Conservation (phyloP, 2,329 filamentous ascomycete genomes). For the Trichoderma endophyticum region DNA sequence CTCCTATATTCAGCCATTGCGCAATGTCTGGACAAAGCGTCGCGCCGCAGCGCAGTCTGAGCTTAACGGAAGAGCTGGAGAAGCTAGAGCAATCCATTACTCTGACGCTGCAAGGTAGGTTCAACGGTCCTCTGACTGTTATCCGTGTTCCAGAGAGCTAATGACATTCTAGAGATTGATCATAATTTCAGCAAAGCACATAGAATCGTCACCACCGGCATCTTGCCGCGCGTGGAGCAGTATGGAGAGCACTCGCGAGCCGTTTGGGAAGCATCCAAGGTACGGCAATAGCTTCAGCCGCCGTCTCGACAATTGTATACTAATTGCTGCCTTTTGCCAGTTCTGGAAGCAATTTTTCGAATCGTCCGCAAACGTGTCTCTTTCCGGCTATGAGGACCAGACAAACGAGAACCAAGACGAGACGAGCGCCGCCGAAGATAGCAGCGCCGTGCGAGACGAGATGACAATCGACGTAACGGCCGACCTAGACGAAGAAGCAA, state of each 20-base stretch:
- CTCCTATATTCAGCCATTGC: neutral
- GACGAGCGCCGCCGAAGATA: slow-evolving; percentile 48
- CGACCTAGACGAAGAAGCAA: slow-evolving; percentile 38
- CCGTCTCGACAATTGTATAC: neutral
- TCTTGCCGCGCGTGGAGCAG: slow-evolving; percentile 88
- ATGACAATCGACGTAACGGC: slow-evolving; percentile 49
- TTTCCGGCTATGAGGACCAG: slow-evolving; percentile 89
- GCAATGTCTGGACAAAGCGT: slow-evolving; percentile 49
- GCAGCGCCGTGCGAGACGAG: slow-evolving; percentile 55
- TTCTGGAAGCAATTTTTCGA: slow-evolving; percentile 99
- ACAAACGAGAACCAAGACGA: slow-evolving; percentile 58
- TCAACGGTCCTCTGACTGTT: neutral
- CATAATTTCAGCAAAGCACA: slow-evolving; percentile 97
- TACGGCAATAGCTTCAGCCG: slow-evolving; percentile 32
- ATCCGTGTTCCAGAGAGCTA: neutral
- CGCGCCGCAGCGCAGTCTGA: slow-evolving; percentile 55
- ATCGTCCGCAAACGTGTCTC: slow-evolving; percentile 92
- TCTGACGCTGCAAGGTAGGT: slow-evolving; percentile 79
- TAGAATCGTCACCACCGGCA: slow-evolving; percentile 90
- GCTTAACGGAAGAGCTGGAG: slow-evolving; percentile 91
- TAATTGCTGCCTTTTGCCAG: slow-evolving; percentile 40
- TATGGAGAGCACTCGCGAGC: slow-evolving; percentile 91
- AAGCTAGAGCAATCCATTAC: slow-evolving; percentile 96
- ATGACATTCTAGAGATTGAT: slow-evolving; percentile 72
- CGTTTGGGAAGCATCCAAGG: slow-evolving; percentile 97